Base-by-base conservation (phyloP, 1,139 yeast species). In the Yamadazyma atmosphaerica region DNA sequence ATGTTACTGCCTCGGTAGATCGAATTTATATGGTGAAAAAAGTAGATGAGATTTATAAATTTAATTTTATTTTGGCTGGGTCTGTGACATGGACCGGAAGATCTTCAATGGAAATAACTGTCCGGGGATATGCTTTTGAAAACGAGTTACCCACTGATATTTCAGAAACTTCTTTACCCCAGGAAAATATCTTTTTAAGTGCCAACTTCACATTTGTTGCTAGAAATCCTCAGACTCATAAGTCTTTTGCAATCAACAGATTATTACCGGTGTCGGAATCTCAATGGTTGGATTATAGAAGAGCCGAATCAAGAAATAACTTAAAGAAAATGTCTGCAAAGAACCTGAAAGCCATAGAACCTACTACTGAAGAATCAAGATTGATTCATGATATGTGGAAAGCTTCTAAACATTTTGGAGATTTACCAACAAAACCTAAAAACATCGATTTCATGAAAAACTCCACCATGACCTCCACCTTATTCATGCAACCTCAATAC, bases 131-230 rank as follows among this genome's bases (percentile, higher is more conserved):
- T 46, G 83, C 94, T 2, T 82, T 82, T 45, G 81, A 78, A 38
- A 77, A 72, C 26, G 63, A 66, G 2, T 45, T 77, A 5, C 74
- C 80, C 1, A 58, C 61, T 8, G 43, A 45, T 11, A 58, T 68
- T 38, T 68, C 69, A 33, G 71, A 77, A 39, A 79, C 77, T 42
- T 74, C 77, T 26, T 61, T 72, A 40, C 72, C 74, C 11, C 57
- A 55, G 12, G 68, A 64, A n/a, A 67, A 69, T 38, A 67, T 72
- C 22, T 85, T 89, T 60, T 65, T 89, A 51, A 81, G 89, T 24
- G 96, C 97, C 11, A 86, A 86, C 56, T 90, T 90, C 70, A 90
- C 98, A 0, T 89, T 90, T 65, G 98, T 89, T 27, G 97, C 97
- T 13, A 77, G 97, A 59, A 86, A 90, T 59, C 97, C 97, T 10